phyloP scores from a whole-genome alignment of 2,329 filamentous ascomycete species.

The Botrytis paeoniae region DNA sequence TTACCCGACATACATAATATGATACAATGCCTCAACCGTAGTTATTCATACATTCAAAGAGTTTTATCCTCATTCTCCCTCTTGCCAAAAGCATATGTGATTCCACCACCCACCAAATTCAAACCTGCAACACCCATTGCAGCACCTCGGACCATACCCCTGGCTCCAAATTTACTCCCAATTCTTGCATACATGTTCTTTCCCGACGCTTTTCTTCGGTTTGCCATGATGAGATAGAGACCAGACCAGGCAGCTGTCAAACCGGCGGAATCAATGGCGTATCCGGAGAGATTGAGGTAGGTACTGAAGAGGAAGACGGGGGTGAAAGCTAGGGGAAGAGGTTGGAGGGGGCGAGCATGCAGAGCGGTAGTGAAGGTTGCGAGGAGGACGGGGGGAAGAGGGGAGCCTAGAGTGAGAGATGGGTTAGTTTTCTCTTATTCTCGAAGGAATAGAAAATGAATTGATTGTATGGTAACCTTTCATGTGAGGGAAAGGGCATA shows the following conservation, averaged over 20 bases:
- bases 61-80: conserved; percentile 30
- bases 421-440: neutral
- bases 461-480: neutral
- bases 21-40: neutral
- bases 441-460: neutral
- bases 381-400: conserved; percentile 61
- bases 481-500: neutral
- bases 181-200: conserved; percentile 39
- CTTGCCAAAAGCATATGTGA: conserved; percentile 50
- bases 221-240: conserved; percentile 61
- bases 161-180: conserved; percentile 46
- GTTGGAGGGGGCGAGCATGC: conserved; percentile 63
- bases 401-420: conserved; percentile 45
- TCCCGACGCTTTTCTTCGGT: conserved; percentile 46
- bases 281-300: conserved; percentile 62
- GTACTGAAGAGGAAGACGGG: conserved; percentile 63
- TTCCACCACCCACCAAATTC: conserved; percentile 50
- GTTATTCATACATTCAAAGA: neutral
- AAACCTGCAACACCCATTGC: conserved; percentile 49
- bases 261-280: conserved; percentile 61
- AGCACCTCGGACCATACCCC: conserved; percentile 50
- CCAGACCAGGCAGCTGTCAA: conserved; percentile 63
- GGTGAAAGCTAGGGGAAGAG: conserved; percentile 64
- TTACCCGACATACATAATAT: neutral
- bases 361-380: conserved; percentile 65